Evolutionary conservation across 1,284 basidiomycete species (phyloP).

Genomic region (Austropuccinia psidii): DNA sequence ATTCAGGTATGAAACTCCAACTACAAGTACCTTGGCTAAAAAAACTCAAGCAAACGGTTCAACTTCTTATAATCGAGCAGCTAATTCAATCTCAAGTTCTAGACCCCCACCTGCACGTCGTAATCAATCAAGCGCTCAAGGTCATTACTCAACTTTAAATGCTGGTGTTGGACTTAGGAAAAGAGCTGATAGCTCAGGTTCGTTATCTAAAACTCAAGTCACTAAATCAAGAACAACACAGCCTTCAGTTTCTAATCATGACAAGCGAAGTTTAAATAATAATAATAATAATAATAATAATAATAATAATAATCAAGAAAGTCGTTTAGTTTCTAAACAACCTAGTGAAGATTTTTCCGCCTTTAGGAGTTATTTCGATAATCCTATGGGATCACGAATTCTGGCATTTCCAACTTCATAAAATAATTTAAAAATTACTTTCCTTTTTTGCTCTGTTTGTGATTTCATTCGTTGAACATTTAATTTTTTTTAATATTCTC

Average conservation of each 20-base stretch:
- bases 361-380: constrained; percentile 30
- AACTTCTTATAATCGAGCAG: neutral
- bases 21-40: constrained; percentile 32
- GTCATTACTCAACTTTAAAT: neutral
- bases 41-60: neutral
- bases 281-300: neutral
- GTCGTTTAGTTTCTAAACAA: neutral
- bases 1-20: constrained; percentile 27
- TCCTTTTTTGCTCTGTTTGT: no score
- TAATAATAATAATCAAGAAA: neutral
- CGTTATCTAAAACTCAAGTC: neutral
- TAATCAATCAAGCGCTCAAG: neutral
- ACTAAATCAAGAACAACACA: neutral
- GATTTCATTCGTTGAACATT: no score
- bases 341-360: constrained; percentile 33
- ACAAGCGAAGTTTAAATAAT: neutral
- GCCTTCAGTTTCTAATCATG: neutral
- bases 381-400: neutral
- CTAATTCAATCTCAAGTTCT: neutral
- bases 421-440: neutral
- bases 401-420: constrained; percentile 21
- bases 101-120: neutral
- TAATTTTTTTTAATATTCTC: no score
- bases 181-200: constrained; percentile 6
- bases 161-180: neutral